Evolutionary conservation across 2,329 filamentous ascomycete species (phyloP), one percentile per base, ranked within the genome.

Genomic region (Cladosporium phlei): DNA sequence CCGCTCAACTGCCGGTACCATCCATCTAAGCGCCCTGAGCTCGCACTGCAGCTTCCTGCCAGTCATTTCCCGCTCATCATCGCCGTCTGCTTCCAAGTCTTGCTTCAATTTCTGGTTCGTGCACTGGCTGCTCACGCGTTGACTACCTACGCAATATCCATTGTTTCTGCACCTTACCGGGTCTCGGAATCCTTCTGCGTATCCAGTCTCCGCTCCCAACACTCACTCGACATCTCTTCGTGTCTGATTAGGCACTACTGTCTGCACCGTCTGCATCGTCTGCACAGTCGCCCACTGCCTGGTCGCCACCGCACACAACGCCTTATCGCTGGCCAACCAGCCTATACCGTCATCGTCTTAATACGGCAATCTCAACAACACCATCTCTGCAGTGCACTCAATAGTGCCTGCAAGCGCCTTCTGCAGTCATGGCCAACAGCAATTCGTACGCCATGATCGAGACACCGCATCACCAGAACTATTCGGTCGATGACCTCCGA

Each of bases 401-500:
- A 37, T n/a, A n/a, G n/a, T n/a, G n/a, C n/a, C n/a, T 11, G 34
- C 21, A 37, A 25, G 12, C 16, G 21, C 30, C 32, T 21, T 9
- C 32, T 14, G 30, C 42, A 28, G 29, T 45, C 42, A 45, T 45
- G 42, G 42, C 42, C 22, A 45, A 45, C 16, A 27, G 19, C 32
- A 35, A 34, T 22, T 33, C 28, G 24, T 45, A 45, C 22, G 42
- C 42, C 22, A 45, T 45, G 42, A 45, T 45, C 42, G 42, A 45
- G 25, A 37, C 42, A 9, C 42, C 42, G 11, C 42, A 45, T 21
- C 42, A 45, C 42, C 42, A 45, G 12, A 45, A 37, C 25, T 45
- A 45, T 28, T 45, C 42, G 22, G 42, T 45, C 16, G 42, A 45
- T 9, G 42, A 45, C 22, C 32, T 45, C 32, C 27, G 42, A 28